Evolutionary conservation across 306 rosid species (phyloP).

Genomic region (Rosa multiflora): DNA sequence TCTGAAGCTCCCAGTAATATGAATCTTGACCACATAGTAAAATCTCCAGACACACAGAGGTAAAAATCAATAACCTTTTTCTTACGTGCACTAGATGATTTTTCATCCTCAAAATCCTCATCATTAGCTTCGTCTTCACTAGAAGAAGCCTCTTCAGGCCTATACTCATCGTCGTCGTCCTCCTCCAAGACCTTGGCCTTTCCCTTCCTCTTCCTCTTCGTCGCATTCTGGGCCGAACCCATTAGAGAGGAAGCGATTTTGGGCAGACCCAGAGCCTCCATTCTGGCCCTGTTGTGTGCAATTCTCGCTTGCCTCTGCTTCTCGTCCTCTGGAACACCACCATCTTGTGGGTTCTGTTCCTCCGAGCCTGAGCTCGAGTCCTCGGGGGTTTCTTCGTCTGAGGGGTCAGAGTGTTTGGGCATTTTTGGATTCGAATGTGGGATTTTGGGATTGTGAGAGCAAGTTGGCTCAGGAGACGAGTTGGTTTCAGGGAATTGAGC

Average conservation of each 20-base stretch:
- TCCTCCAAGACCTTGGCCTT: slow-evolving; percentile 43
- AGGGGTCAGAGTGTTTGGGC: slow-evolving; percentile 24
- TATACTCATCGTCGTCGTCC: slow-evolving; percentile 65
- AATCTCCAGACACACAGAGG: background rate
- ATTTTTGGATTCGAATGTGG: slow-evolving; percentile 12
- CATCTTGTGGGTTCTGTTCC: slow-evolving; percentile 20
- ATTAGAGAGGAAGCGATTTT: slow-evolving; percentile 58
- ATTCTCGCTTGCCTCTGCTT: slow-evolving; percentile 71
- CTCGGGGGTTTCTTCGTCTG: slow-evolving; percentile 28
- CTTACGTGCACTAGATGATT: slow-evolving; percentile 39
- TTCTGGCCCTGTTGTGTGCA: slow-evolving; percentile 70
- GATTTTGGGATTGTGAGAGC: background rate
- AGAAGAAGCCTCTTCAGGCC: slow-evolving; percentile 55
- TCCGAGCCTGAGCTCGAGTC: slow-evolving; percentile 42
- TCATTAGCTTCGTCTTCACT: slow-evolving; percentile 31
- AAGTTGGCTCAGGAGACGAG: too few relatives aligned
- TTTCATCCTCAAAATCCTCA: slow-evolving; percentile 27
- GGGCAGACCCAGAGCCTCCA: slow-evolving; percentile 74
- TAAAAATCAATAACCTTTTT: slow-evolving; percentile 42
- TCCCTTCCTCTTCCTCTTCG: slow-evolving; percentile 30
- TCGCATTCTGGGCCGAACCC: slow-evolving; percentile 28
- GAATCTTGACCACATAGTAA: too few relatives aligned
- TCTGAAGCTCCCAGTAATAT: background rate
- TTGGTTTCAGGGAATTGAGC: too few relatives aligned
- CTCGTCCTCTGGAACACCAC: slow-evolving; percentile 52